phyloP scores from a whole-genome alignment of 148 eudicot genomes.

The Camellia japonica region DNA sequence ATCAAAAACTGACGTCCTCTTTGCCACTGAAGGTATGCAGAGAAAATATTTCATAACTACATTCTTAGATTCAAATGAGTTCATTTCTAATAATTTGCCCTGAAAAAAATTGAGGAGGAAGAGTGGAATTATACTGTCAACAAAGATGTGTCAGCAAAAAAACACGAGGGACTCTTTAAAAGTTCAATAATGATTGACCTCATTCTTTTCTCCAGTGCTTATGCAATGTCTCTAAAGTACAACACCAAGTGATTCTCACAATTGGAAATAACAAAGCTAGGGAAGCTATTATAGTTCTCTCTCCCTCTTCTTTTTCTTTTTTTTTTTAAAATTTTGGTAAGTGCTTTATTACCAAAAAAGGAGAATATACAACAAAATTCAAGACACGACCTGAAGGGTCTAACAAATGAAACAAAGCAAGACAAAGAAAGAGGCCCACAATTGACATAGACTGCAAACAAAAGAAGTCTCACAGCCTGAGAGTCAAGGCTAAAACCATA shows the following conservation, averaged over 20 bases:
- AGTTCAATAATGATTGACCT: background rate
- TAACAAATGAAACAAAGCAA: too few species aligned
- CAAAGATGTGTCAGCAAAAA: background rate
- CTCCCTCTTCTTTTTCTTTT: background rate
- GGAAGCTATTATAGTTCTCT: background rate
- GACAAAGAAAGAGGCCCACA: too few species aligned
- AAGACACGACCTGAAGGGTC: too few species aligned
- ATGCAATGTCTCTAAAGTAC: background rate
- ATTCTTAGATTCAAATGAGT: background rate
- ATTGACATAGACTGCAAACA: too few species aligned
- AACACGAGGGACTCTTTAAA: background rate
- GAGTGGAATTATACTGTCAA: background rate
- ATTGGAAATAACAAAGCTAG: background rate
- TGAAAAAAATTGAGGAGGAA: background rate
- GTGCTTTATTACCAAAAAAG: background rate
- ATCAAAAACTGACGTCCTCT: constrained; percentile 65
- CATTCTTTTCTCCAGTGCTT: background rate
- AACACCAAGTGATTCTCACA: background rate
- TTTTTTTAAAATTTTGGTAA: too few species aligned
- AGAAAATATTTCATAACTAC: background rate
- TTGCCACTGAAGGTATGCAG: constrained; percentile 52
- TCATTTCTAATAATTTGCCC: background rate
- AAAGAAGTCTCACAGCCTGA: too few species aligned
- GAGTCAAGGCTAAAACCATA: too few species aligned
- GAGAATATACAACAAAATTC: background rate